These are phyloP conservation scores for Funneliformis caledonium DNA, from an alignment of 371 early-diverging fungal species.

Conservation along the genomic window DNA sequence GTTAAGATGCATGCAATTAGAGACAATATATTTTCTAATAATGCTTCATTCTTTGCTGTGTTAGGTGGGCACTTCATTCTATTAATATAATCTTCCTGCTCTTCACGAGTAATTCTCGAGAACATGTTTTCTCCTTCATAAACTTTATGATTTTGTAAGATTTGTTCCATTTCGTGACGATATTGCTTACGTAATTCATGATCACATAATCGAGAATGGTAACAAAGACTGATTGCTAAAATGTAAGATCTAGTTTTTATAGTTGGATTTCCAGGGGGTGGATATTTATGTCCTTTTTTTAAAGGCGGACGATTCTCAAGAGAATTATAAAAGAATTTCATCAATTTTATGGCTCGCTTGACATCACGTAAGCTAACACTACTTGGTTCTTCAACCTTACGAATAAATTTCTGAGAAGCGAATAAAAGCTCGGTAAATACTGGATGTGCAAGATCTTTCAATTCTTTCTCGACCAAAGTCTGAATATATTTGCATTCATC, in stretches of 20 bases:
- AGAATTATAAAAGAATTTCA: slow-evolving; percentile 28
- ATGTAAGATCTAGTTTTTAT: slow-evolving; percentile 17
- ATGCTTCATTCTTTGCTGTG: slow-evolving; percentile 39
- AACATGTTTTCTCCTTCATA: background rate
- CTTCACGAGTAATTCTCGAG: slow-evolving; percentile 15
- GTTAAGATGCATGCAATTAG: slow-evolving; percentile 40
- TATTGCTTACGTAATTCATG: slow-evolving; percentile 27
- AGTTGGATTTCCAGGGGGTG: background rate
- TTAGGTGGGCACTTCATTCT: slow-evolving; percentile 38
- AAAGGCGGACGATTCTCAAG: slow-evolving; percentile 17
- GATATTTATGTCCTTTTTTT: background rate
- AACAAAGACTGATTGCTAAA: slow-evolving; percentile 39
- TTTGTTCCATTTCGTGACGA: slow-evolving; percentile 28
- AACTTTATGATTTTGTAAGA: slow-evolving; percentile 13
- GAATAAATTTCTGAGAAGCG: slow-evolving; percentile 30
- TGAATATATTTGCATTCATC: slow-evolving; percentile 25
- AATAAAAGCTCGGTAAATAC: slow-evolving; percentile 23
- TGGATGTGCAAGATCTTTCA: background rate
- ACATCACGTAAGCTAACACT: slow-evolving; percentile 40
- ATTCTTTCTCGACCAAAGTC: background rate
- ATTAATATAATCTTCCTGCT: slow-evolving; percentile 39
- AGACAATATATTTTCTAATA: slow-evolving; percentile 40
- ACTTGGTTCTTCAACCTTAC: slow-evolving; percentile 10
- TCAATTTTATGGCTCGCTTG: slow-evolving; percentile 31
- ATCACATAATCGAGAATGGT: slow-evolving; percentile 40